A percentile compares a stretch with the other conserved stretches of the same genome.
These are phyloP conservation scores for Hondaea fermentalgiana DNA, from an alignment of 108 stramenopile species.

Conservation along the genomic window DNA sequence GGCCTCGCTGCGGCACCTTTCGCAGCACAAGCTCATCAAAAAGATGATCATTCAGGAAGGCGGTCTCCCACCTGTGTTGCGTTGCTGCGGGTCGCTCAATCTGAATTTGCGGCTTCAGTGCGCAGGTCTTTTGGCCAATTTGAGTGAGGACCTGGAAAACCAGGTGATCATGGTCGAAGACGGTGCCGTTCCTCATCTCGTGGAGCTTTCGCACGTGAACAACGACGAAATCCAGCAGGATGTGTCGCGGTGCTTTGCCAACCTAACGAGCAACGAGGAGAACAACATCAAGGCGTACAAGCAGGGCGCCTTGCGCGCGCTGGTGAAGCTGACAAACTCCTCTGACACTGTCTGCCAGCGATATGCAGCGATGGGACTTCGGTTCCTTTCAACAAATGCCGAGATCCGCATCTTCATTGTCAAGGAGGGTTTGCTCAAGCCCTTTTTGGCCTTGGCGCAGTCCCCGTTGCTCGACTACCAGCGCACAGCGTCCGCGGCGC, in stretches of 20 bases:
- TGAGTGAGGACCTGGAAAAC: slow-evolving; percentile 57
- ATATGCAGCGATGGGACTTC: slow-evolving; percentile 66
- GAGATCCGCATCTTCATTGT: slow-evolving; percentile 55
- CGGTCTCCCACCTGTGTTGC: slow-evolving; percentile 45
- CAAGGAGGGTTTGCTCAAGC: slow-evolving; percentile 47
- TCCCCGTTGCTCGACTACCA: slow-evolving; percentile 62
- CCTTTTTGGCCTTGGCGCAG: slow-evolving; percentile 55
- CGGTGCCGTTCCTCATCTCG: slow-evolving; percentile 52
- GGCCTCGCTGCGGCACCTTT: slow-evolving; percentile 62
- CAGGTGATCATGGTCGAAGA: slow-evolving; percentile 56
- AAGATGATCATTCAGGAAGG: slow-evolving; percentile 46
- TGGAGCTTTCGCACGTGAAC: slow-evolving; percentile 41
- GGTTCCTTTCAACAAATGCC: slow-evolving; percentile 59
- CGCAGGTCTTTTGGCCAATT: slow-evolving; percentile 65
- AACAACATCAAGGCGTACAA: slow-evolving; percentile 53
- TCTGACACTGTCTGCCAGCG: slow-evolving; percentile 59
- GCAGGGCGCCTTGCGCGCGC: slow-evolving; percentile 59
- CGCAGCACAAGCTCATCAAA: slow-evolving; percentile 47
- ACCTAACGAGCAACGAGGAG: slow-evolving; percentile 64
- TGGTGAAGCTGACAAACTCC: slow-evolving; percentile 50
- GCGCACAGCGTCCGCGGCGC: slow-evolving; percentile 68
- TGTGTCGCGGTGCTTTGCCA: slow-evolving; percentile 63
- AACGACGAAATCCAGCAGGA: slow-evolving; percentile 67
- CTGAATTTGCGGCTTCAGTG: slow-evolving; percentile 62
- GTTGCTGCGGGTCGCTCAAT: slow-evolving; percentile 50